Percentiles rank a stretch among this genome's conserved stretches.
phyloP scores from a whole-genome alignment of 2,329 filamentous ascomycete species.

The Aquanectria penicillioides region DNA sequence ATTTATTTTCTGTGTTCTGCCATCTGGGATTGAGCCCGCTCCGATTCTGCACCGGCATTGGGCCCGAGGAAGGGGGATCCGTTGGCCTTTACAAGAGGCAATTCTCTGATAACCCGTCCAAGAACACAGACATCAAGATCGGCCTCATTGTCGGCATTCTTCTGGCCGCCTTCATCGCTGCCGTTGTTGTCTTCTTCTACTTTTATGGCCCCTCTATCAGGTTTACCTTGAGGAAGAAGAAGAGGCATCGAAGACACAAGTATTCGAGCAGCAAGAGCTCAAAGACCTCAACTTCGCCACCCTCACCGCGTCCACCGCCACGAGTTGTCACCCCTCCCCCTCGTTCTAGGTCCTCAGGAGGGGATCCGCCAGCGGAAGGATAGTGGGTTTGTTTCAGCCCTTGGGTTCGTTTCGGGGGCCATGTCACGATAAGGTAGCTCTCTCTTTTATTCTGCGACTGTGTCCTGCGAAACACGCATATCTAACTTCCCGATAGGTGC shows the following conservation, averaged over 20 bases:
- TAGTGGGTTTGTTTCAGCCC: too few relatives aligned
- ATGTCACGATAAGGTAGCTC: background rate
- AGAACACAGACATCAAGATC: slow-evolving; percentile 53
- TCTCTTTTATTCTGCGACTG: background rate
- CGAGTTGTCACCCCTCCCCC: slow-evolving; percentile 21
- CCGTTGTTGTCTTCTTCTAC: slow-evolving; percentile 50
- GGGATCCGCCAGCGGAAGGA: slow-evolving; percentile 2
- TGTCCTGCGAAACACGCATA: background rate
- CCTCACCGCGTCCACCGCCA: slow-evolving; percentile 8
- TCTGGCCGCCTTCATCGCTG: slow-evolving; percentile 52
- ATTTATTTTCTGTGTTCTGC: background rate
- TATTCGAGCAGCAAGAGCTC: slow-evolving; percentile 47
- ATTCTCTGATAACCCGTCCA: slow-evolving; percentile 38
- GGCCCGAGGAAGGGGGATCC: background rate
- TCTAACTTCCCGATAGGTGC: background rate
- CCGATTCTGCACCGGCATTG: background rate
- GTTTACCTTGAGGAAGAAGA: slow-evolving; percentile 43
- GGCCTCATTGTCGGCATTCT: slow-evolving; percentile 55
- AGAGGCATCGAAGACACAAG: slow-evolving; percentile 37
- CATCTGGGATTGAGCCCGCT: slow-evolving; percentile 22
- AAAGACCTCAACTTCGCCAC: slow-evolving; percentile 37
- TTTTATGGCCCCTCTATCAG: slow-evolving; percentile 52
- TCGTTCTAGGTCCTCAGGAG: slow-evolving; percentile 22
- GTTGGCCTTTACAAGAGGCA: slow-evolving; percentile 34
- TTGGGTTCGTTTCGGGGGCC: slow-evolving; percentile 1